Conservation (phyloP, 306 rosid genomes). For the Elaeagnus macrophylla region DNA sequence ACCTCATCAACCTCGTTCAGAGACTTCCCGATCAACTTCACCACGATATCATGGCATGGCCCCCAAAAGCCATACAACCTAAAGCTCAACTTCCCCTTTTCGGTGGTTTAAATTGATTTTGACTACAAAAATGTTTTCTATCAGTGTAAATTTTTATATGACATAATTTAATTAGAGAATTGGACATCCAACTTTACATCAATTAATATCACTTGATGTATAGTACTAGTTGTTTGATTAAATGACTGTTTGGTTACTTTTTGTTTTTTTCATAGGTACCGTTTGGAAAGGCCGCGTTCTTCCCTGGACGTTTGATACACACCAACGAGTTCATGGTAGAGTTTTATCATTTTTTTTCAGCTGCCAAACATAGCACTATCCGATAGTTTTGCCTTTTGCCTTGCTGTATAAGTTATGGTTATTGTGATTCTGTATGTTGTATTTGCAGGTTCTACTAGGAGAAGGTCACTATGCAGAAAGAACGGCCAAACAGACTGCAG, state of each 20-base stretch:
- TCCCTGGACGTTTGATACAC: constrained; percentile 84
- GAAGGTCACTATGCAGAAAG: constrained; percentile 77
- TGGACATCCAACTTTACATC: too few relatives aligned
- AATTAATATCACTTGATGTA: too few relatives aligned
- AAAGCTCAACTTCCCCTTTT: too few relatives aligned
- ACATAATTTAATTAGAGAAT: too few relatives aligned
- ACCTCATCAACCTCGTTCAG: constrained; percentile 59
- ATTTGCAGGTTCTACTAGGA: constrained; percentile 80
- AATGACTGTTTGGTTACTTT: not conserved
- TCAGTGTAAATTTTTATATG: too few relatives aligned
- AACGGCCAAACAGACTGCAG: constrained; percentile 68
- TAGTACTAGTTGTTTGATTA: too few relatives aligned
- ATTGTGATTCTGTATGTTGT: not conserved
- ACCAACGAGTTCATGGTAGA: constrained; percentile 79
- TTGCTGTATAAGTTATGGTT: not conserved
- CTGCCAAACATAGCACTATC: not conserved
- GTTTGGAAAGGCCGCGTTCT: constrained; percentile 88
- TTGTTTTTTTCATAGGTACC: constrained; percentile 45
- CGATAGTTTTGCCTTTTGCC: not conserved
- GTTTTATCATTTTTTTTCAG: constrained; percentile 3
- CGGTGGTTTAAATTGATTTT: not conserved
- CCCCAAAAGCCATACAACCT: too few relatives aligned
- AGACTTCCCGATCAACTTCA: constrained; percentile 70
- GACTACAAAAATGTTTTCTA: too few relatives aligned
- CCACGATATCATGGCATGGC: constrained; percentile 64